Conservation (phyloP, 2,329 filamentous ascomycete species). For the Hirsutella rhossiliensis region DNA sequence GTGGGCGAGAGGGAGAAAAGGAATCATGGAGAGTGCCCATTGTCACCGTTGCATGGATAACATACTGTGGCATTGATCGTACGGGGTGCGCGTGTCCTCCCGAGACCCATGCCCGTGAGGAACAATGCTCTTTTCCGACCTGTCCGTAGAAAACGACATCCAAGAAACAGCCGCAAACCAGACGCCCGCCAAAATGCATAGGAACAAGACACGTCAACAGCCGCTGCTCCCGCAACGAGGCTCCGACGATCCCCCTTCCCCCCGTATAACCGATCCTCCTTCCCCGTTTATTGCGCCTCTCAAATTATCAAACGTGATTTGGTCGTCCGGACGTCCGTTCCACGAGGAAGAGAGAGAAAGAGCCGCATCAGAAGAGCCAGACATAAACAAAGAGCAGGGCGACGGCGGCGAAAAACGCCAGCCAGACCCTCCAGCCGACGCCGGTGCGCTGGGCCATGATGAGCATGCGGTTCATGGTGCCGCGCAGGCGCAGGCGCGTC, state of each 20-base stretch:
- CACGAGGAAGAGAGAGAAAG: background rate
- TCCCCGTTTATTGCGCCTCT: background rate
- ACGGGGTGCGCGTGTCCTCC: too few species aligned
- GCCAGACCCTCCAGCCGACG: conserved; percentile 92
- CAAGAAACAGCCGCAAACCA: background rate
- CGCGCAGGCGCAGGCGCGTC: conserved; percentile 66
- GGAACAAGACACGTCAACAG: background rate
- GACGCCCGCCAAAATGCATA: conserved; percentile 3
- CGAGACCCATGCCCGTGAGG: too few species aligned
- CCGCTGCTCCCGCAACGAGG: background rate
- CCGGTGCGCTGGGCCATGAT: conserved; percentile 89
- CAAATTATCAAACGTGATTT: too few species aligned
- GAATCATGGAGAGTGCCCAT: background rate
- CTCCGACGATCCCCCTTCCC: background rate
- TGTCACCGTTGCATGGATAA: background rate
- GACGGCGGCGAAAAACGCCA: conserved; percentile 77
- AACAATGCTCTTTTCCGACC: background rate
- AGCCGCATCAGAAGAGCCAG: conserved; percentile 59
- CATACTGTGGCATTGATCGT: background rate
- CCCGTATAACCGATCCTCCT: too few species aligned
- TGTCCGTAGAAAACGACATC: background rate
- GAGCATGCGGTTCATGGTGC: conserved; percentile 96
- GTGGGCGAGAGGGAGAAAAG: too few species aligned
- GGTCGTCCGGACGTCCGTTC: too few species aligned
- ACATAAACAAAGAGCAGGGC: conserved; percentile 81